These are phyloP conservation scores for Aspergillus haitiensis DNA, from an alignment of 495 filamentous ascomycete genomes.

Conservation along the genomic window DNA sequence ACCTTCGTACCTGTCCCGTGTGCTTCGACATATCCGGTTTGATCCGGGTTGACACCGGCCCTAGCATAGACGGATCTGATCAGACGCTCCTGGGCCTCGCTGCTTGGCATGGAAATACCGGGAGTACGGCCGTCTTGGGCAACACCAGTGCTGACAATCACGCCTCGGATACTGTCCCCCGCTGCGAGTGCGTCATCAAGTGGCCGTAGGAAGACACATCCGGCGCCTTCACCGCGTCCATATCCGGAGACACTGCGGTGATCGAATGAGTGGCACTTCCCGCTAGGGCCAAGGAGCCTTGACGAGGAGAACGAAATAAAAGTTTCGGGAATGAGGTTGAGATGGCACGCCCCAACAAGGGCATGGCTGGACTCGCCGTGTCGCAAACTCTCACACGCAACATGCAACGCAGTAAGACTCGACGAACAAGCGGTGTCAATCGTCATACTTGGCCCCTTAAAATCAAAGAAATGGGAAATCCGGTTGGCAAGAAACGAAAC, in stretches of 20 bases:
- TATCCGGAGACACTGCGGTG: constrained; percentile 38
- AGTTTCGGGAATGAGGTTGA: constrained; percentile 58
- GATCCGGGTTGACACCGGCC: constrained; percentile 31
- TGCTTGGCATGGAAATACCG: constrained; percentile 42
- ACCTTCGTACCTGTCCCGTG: constrained; percentile 54
- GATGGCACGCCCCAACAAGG: constrained; percentile 56
- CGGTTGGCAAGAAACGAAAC: constrained; percentile 51
- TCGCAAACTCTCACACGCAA: constrained; percentile 50
- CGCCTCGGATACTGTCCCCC: constrained; percentile 43
- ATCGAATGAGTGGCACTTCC: constrained; percentile 33
- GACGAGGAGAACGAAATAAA: constrained; percentile 51
- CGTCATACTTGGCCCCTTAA: constrained; percentile 52
- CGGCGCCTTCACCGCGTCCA: constrained; percentile 47
- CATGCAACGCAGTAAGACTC: constrained; percentile 51
- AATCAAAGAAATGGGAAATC: constrained; percentile 55
- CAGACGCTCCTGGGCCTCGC: constrained; percentile 38
- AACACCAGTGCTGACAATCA: constrained; percentile 45
- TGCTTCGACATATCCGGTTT: constrained; percentile 43
- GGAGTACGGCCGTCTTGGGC: constrained; percentile 58
- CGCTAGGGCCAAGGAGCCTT: constrained; percentile 31
- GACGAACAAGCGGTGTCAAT: constrained; percentile 59
- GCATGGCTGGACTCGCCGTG: constrained; percentile 48
- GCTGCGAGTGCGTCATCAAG: constrained; percentile 40
- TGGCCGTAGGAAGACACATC: constrained; percentile 43
- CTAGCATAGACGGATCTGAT: constrained; percentile 39